Percentiles rank a stretch among this genome's conserved stretches.
phyloP scores from a whole-genome alignment of 495 filamentous ascomycete species.

The Penicillium ochrochloron region DNA sequence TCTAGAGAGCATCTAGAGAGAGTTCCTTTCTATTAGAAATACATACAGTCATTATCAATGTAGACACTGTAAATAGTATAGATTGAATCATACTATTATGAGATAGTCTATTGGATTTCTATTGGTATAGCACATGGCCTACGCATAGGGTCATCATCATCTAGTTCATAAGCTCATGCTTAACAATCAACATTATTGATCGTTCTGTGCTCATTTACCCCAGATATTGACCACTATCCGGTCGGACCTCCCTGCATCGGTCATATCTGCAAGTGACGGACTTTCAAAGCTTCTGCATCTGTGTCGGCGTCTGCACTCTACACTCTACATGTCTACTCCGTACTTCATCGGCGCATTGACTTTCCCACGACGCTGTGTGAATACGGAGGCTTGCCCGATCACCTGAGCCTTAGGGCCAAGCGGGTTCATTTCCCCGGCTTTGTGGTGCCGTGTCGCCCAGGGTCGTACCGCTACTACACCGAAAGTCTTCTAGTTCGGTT shows the following conservation, averaged over 20 bases:
- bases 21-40: background rate
- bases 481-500: constrained; percentile 1
- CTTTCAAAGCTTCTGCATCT: background rate
- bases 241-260: constrained; percentile 8
- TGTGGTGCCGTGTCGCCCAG: constrained; percentile 6
- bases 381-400: constrained; percentile 22
- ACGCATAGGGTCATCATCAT: background rate
- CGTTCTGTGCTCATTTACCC: background rate
- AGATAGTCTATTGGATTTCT: background rate
- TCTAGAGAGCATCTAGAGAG: no score
- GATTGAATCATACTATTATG: no score
- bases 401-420: constrained; percentile 11
- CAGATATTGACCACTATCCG: background rate
- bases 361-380: background rate
- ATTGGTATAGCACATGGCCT: background rate
- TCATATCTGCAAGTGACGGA: constrained; percentile 4
- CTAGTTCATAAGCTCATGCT: background rate
- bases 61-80: no score
- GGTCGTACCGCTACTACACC: background rate
- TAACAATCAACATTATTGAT: background rate
- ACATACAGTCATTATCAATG: no score
- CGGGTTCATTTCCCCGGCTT: constrained; percentile 8
- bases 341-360: constrained; percentile 11
- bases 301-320: background rate
- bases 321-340: background rate